Evolutionary conservation across 192 early-diverging fungal genomes (phyloP).

Genomic region (Coemansia sp.): DNA sequence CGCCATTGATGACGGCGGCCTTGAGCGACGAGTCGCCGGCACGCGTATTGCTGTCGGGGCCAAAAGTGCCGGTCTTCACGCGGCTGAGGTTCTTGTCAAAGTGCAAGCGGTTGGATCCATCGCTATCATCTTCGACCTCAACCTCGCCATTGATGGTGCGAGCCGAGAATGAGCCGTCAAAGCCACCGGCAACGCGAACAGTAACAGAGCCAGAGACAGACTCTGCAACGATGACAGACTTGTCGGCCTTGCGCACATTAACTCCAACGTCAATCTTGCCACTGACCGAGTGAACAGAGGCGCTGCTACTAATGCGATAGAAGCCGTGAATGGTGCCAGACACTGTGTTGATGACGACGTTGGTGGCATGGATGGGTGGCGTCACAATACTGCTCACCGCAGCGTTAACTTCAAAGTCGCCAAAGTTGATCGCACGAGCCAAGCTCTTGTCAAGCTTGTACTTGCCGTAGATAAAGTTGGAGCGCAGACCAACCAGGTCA

Average conservation of each 20-base stretch:
- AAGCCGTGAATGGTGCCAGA: conserved; percentile 42
- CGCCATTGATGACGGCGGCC: conserved; percentile 39
- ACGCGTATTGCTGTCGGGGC: conserved; percentile 30
- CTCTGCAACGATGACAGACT: conserved; percentile 33
- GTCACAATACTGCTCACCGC: conserved; percentile 35
- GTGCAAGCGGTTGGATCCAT: conserved; percentile 52
- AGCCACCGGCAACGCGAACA: conserved; percentile 44
- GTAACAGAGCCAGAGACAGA: conserved; percentile 40
- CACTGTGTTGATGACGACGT: conserved; percentile 38
- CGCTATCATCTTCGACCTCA: conserved; percentile 52
- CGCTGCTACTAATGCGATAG: conserved; percentile 28
- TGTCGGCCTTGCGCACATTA: conserved; percentile 43
- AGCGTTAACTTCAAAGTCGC: conserved; percentile 42
- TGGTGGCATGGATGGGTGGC: conserved; percentile 37
- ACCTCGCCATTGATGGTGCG: conserved; percentile 37
- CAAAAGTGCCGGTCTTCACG: conserved; percentile 49
- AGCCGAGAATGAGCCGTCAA: conserved; percentile 45
- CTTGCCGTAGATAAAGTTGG: conserved; percentile 44
- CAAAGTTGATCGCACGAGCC: conserved; percentile 39
- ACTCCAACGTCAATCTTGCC: conserved; percentile 45
- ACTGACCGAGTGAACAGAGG: conserved; percentile 39
- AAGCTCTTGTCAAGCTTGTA: conserved; percentile 41
- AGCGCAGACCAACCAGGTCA: conserved; percentile 28
- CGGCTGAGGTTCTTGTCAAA: conserved; percentile 48
- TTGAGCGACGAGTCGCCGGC: conserved; percentile 35